These are phyloP conservation scores for Bremia lactucae DNA, from an alignment of 352 stramenopile species.

Conservation along the genomic window DNA sequence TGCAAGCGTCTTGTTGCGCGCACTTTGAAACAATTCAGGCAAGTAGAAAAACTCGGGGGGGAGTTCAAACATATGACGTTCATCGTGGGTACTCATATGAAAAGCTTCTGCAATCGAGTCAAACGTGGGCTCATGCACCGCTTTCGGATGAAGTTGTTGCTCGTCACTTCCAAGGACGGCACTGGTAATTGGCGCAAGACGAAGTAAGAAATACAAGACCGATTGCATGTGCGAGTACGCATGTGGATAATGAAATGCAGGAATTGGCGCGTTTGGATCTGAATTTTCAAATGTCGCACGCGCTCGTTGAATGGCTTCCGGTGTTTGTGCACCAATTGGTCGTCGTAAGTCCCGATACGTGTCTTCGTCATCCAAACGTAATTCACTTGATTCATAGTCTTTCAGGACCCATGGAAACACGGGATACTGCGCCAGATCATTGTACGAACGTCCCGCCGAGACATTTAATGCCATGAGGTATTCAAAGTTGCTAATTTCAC, in stretches of 20 bases:
- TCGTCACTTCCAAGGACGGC: slow-evolving; percentile 30
- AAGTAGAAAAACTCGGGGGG: slow-evolving; percentile 77
- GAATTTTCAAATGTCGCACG: slow-evolving; percentile 32
- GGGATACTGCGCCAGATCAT: slow-evolving; percentile 97
- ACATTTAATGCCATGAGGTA: slow-evolving; percentile 96
- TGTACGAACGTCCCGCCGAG: slow-evolving; percentile 92
- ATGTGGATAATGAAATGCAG: slow-evolving; percentile 65
- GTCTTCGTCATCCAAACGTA: slow-evolving; percentile 88
- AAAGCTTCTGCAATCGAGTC: slow-evolving; percentile 56
- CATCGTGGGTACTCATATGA: slow-evolving; percentile 38
- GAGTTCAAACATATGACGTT: slow-evolving; percentile 57
- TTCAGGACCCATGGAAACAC: slow-evolving; percentile 97
- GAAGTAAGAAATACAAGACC: slow-evolving; percentile 67
- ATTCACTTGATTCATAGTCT: slow-evolving; percentile 89
- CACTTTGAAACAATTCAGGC: slow-evolving; percentile 54
- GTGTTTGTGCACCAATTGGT: slow-evolving; percentile 90
- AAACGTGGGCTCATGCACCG: slow-evolving; percentile 37
- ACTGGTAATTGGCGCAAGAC: slow-evolving; percentile 55
- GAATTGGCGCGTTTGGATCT: slow-evolving; percentile 38
- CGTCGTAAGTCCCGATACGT: slow-evolving; percentile 95
- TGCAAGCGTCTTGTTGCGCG: slow-evolving; percentile 51
- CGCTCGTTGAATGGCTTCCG: slow-evolving; percentile 30
- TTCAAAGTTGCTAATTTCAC: slow-evolving; percentile 89
- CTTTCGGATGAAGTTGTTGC: slow-evolving; percentile 22
- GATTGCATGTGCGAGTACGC: slow-evolving; percentile 63